These are phyloP conservation scores for Wolfiporia cocos DNA, from an alignment of 1,284 basidiomycete genomes.

Conservation along the genomic window DNA sequence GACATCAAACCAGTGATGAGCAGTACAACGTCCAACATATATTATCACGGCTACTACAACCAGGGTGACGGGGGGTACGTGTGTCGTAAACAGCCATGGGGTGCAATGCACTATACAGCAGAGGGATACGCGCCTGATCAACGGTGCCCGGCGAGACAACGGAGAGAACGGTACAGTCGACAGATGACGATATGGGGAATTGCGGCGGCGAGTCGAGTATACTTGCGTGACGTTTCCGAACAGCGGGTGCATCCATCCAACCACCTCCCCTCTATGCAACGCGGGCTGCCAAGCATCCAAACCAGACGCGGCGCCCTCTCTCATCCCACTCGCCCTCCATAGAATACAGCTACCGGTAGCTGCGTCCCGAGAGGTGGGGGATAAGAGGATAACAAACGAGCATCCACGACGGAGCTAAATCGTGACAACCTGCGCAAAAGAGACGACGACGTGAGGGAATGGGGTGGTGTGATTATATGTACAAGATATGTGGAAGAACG, in stretches of 20 bases:
- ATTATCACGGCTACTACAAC: background rate
- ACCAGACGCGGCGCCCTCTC: conserved; percentile 66
- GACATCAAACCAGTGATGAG: too few relatives aligned
- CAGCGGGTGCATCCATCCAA: background rate
- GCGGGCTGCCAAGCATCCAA: conserved; percentile 10
- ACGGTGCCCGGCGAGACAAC: background rate
- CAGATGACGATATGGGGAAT: background rate
- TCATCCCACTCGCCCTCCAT: conserved; percentile 51
- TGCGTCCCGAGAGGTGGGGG: conserved; percentile 42
- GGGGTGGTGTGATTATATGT: conserved; percentile 8
- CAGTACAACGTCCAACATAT: conserved; percentile 1
- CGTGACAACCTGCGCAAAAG: conserved; percentile 24
- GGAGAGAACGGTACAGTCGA: background rate
- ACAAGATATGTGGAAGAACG: conserved; percentile 13
- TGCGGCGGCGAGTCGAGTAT: background rate
- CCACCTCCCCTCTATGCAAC: conserved; percentile 1
- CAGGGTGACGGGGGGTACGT: too few relatives aligned
- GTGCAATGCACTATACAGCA: too few relatives aligned
- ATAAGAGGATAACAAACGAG: conserved; percentile 47
- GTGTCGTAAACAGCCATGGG: too few relatives aligned
- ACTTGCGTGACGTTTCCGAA: background rate
- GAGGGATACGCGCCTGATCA: conserved; percentile 3
- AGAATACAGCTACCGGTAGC: conserved; percentile 18
- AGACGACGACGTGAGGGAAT: conserved; percentile 22
- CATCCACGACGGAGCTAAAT: conserved; percentile 22